Evolutionary conservation across 345 rosid genomes (phyloP).

Genomic region (Lepidium aucheri): DNA sequence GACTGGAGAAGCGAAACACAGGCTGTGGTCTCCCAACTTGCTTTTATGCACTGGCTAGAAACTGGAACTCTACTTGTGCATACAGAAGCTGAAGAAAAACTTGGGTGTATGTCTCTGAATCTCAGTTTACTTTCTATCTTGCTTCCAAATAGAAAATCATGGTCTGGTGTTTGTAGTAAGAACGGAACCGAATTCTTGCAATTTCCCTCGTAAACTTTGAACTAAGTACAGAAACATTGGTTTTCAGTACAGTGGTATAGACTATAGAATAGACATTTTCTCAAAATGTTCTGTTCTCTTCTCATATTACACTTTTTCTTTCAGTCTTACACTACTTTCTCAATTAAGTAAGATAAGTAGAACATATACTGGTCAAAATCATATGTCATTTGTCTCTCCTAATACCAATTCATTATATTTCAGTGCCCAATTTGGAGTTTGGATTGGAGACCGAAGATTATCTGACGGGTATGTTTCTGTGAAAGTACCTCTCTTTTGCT

Average conservation of each 20-base stretch:
- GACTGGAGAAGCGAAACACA: conserved; percentile 97
- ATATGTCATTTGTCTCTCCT: background rate
- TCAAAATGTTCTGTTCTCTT: background rate
- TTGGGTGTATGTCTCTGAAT: conserved; percentile 57
- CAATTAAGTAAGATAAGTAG: background rate
- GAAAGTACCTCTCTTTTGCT: background rate
- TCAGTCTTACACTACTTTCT: background rate
- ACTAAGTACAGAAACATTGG: background rate
- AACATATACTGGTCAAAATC: background rate
- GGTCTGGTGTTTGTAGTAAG: background rate
- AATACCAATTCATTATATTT: conserved; percentile 1
- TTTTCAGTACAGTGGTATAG: background rate
- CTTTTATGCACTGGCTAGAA: conserved; percentile 91
- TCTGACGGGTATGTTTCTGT: conserved; percentile 56
- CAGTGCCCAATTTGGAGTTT: conserved; percentile 70
- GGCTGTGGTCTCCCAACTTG: conserved; percentile 71
- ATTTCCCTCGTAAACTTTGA: background rate
- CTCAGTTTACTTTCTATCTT: background rate
- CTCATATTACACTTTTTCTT: background rate
- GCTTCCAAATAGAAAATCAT: background rate
- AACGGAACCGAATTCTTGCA: background rate
- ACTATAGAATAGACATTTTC: background rate
- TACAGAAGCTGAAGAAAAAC: conserved; percentile 60
- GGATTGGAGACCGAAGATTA: conserved; percentile 84
- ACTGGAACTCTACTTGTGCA: conserved; percentile 72